Evolutionary conservation across 2,329 filamentous ascomycete genomes (phyloP).

Genomic region (Teratosphaeria viscida): DNA sequence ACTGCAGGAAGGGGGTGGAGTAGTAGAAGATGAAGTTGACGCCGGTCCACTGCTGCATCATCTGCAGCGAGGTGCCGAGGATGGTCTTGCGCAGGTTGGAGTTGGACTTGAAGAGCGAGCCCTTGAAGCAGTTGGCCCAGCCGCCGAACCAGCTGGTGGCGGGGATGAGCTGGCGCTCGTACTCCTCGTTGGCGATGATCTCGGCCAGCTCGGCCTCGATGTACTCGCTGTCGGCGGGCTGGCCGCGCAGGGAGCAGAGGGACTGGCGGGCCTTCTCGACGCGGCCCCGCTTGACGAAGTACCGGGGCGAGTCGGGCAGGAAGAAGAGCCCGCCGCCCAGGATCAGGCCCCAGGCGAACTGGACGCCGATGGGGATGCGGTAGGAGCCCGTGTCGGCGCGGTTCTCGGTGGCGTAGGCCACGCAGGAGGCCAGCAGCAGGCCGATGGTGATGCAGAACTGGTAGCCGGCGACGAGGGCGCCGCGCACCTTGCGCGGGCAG

Average conservation of each 20-base stretch:
- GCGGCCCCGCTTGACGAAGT: conserved; percentile 68
- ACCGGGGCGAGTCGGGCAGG: conserved; percentile 78
- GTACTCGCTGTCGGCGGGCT: conserved; percentile 60
- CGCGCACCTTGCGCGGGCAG: conserved; percentile 47
- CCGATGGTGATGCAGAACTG: conserved; percentile 77
- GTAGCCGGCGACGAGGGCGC: conserved; percentile 70
- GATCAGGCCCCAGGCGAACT: conserved; percentile 70
- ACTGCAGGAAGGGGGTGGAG: conserved; percentile 72
- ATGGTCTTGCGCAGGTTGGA: conserved; percentile 40
- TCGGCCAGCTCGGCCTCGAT: conserved; percentile 72
- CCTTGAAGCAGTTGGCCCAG: conserved; percentile 58
- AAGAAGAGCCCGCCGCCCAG: conserved; percentile 61
- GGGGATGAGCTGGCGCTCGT: conserved; percentile 64
- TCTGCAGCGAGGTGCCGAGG: conserved; percentile 38
- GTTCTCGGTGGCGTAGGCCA: conserved; percentile 61
- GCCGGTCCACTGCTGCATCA: conserved; percentile 57
- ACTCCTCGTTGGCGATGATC: conserved; percentile 81
- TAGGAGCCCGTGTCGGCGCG: conserved; percentile 55
- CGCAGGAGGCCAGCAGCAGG: conserved; percentile 52
- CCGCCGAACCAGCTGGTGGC: conserved; percentile 37
- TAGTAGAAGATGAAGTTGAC: conserved; percentile 61
- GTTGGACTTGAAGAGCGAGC: conserved; percentile 40
- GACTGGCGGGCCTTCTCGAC: conserved; percentile 53
- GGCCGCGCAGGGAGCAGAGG: conserved; percentile 61
- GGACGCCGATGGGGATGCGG: conserved; percentile 70